Evolutionary conservation across 1,139 yeast genomes (phyloP).

Genomic region (Saccharomyces hybrid): DNA sequence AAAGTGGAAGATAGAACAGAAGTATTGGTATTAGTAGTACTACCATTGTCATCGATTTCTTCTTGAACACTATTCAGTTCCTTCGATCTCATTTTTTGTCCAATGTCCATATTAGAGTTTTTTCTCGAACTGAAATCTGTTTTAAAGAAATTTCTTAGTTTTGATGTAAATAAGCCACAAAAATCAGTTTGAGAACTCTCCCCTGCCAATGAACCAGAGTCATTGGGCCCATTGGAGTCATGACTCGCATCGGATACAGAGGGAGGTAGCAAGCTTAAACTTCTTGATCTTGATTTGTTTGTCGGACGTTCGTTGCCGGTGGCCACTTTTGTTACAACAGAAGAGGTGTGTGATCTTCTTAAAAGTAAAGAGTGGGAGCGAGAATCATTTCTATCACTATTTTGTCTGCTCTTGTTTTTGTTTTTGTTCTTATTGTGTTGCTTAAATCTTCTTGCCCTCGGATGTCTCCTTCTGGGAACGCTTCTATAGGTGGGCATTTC

Average conservation of each 20-base stretch:
- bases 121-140: constrained; percentile 6
- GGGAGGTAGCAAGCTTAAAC: neutral
- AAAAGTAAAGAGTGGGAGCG: neutral
- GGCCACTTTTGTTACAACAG: neutral
- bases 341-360: neutral
- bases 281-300: neutral
- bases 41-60: neutral
- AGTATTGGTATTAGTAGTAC: neutral
- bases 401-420: constrained; percentile 5
- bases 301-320: no score
- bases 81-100: neutral
- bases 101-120: constrained; percentile 2
- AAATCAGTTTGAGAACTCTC: constrained; percentile 2
- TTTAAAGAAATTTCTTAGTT: constrained; percentile 13
- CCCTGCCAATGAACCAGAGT: neutral
- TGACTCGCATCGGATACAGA: neutral
- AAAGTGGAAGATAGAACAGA: neutral
- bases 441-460: constrained; percentile 26
- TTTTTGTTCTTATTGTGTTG: constrained; percentile 10
- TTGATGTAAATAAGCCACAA: constrained; percentile 12
- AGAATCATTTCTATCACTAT: neutral
- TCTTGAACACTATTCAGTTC: neutral
- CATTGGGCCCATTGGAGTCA: neutral
- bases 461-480: constrained; percentile 60
- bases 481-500: constrained; percentile 62